phyloP scores from a whole-genome alignment of 2,329 filamentous ascomycete species.

The Fusarium sp. region DNA sequence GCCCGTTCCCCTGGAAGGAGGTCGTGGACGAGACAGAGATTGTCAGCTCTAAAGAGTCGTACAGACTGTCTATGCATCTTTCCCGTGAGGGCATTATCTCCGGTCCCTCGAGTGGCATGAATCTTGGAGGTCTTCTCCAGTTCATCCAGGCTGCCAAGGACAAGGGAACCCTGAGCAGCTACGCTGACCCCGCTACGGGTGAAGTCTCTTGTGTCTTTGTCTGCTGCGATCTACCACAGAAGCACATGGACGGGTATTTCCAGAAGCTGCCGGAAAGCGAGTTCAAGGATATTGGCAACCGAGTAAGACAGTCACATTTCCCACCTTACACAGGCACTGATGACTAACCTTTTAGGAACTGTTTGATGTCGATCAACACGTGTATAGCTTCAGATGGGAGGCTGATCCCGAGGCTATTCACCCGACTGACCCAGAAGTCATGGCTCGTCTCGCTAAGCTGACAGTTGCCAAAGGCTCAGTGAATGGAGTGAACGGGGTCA shows the following conservation, averaged over 20 bases:
- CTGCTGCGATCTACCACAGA: background rate
- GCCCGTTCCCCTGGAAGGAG: conserved; percentile 1
- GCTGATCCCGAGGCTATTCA: background rate
- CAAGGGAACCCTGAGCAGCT: background rate
- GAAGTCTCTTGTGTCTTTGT: background rate
- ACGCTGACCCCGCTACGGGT: background rate
- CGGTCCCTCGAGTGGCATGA: background rate
- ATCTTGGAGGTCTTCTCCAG: background rate
- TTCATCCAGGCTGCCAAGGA: background rate
- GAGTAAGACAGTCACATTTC: background rate
- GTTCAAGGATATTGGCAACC: conserved; percentile 1
- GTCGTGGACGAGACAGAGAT: conserved; percentile 1
- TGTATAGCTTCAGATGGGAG: conserved; percentile 4
- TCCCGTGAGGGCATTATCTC: background rate
- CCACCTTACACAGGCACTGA: background rate
- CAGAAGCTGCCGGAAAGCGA: background rate
- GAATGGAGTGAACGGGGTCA: background rate
- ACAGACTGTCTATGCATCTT: background rate
- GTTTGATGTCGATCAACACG: conserved; percentile 1
- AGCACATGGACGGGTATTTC: background rate
- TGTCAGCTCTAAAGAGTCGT: background rate
- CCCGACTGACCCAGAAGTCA: background rate
- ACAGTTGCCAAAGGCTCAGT: background rate
- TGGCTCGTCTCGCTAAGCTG: background rate
- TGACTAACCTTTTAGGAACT: background rate